These are phyloP conservation scores for Melastoma malabathricum DNA, from an alignment of 345 rosid species.

Conservation along the genomic window DNA sequence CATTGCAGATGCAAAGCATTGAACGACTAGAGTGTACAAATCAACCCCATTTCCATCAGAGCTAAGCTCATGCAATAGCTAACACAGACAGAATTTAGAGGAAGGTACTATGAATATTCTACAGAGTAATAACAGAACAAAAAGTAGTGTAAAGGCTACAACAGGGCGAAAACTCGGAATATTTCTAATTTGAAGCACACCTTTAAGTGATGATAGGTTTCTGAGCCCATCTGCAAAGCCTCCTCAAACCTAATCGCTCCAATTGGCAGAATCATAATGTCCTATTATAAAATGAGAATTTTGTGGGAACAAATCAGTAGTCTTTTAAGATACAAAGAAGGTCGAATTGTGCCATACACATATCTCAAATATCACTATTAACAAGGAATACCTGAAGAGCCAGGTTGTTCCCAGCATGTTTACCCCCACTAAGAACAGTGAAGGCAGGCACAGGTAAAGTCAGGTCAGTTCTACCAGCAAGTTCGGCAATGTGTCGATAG, in stretches of 20 bases:
- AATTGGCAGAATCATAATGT: constrained; percentile 77
- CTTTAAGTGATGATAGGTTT: constrained; percentile 93
- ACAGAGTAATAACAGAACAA: no score
- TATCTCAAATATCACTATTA: neutral
- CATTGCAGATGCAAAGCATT: neutral
- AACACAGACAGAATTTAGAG: no score
- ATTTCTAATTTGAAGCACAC: constrained; percentile 23
- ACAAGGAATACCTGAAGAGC: constrained; percentile 54
- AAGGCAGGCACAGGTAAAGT: constrained; percentile 90
- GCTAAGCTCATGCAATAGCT: no score
- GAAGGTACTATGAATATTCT: no score
- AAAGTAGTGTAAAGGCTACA: no score
- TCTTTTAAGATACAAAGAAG: neutral
- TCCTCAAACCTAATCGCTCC: constrained; percentile 91
- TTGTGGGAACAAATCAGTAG: neutral
- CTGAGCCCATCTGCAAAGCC: constrained; percentile 94
- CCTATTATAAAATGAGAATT: constrained; percentile 31
- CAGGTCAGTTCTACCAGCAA: constrained; percentile 50
- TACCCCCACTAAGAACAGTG: constrained; percentile 88
- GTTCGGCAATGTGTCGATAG: constrained; percentile 82
- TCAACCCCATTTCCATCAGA: no score
- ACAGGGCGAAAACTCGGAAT: no score
- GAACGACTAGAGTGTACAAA: no score
- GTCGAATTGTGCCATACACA: neutral
- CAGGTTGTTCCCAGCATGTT: constrained; percentile 69